Evolutionary conservation across 2,329 filamentous ascomycete species (phyloP).

Genomic region (Furcasterigmium sp.): DNA sequence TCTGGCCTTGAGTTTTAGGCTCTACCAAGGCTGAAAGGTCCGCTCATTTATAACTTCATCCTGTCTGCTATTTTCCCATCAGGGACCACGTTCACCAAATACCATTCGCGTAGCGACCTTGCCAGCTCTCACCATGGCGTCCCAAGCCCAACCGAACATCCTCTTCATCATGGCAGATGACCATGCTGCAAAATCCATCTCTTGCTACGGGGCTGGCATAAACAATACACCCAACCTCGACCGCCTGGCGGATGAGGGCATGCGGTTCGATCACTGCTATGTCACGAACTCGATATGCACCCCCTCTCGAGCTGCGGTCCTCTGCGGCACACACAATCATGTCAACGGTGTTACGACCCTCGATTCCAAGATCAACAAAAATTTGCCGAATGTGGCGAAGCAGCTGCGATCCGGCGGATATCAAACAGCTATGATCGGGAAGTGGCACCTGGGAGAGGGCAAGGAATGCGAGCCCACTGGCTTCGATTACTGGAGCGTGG

Average conservation of each 20-base stretch:
- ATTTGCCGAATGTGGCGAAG: constrained; percentile 46
- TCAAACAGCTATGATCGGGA: constrained; percentile 46
- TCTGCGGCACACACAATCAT: constrained; percentile 46
- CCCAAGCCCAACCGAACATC: neutral
- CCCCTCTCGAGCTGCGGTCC: constrained; percentile 42
- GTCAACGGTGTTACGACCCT: constrained; percentile 48
- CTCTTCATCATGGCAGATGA: constrained; percentile 50
- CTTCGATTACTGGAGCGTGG: constrained; percentile 46
- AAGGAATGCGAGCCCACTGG: constrained; percentile 38
- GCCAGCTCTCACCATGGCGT: neutral
- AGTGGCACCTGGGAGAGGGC: constrained; percentile 49
- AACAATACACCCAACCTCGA: constrained; percentile 47
- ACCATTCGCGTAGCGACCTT: no score
- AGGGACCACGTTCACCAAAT: no score
- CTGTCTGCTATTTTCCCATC: no score
- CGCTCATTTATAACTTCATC: no score
- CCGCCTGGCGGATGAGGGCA: constrained; percentile 41
- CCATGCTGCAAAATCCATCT: constrained; percentile 44
- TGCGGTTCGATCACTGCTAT: constrained; percentile 48
- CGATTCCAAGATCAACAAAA: constrained; percentile 41
- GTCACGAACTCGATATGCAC: constrained; percentile 50
- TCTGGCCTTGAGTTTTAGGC: no score
- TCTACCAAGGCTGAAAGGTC: no score
- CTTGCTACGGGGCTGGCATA: constrained; percentile 43
- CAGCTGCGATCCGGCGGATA: constrained; percentile 39